Base-by-base conservation (phyloP, 805 yeast genomes). In the Suhomyces emberorum region DNA sequence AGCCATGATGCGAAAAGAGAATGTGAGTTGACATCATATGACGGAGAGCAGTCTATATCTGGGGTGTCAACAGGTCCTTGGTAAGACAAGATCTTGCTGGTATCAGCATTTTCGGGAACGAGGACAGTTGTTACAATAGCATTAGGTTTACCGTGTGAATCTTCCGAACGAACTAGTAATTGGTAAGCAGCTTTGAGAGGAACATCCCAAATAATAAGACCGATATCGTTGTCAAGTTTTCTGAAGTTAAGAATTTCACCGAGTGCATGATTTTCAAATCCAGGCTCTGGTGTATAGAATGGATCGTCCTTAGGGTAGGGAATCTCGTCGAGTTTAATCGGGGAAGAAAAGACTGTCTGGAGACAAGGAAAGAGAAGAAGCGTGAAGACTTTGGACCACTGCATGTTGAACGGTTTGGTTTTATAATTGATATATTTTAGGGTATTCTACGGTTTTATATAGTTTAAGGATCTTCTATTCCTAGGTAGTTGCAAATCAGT, bases 11-110 rank as follows among this genome's bases (percentile, higher is more conserved):
- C 11, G 7, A 17, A 24, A 4, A 43, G 28, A 21, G 47, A 44
- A 10, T 39, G 52, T 16, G 24, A 39, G 21, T 44, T 42, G 22
- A 54, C 40, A 1, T 54, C 50, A 41, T 51, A 59, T 7, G 61
- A 52, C 4, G 63, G 55, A 4, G 63, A 40, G 45, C 65, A 60
- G 35, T 57, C 40, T 6, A 46, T 22, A 21, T 41, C 41, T 1
- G 62, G 48, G 17, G 63, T 42, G 42, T 61, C 65, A 39, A 60
- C 51, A 11, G 58, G 59, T 9, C 47, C 41, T 34, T 58, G 62
- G 39, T 58, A 58, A 18, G 58, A 49, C 6, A 59, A 37, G 14
- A 61, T 38, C 37, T 57, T 55, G 15, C 44, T 26, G 4, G 54
- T 43, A 41, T 58, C 52, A 4, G 59, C 53, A 35, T 59, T 58